Evolutionary conservation across 2,329 filamentous ascomycete species (phyloP).

Genomic region (Talaromyces sp.): DNA sequence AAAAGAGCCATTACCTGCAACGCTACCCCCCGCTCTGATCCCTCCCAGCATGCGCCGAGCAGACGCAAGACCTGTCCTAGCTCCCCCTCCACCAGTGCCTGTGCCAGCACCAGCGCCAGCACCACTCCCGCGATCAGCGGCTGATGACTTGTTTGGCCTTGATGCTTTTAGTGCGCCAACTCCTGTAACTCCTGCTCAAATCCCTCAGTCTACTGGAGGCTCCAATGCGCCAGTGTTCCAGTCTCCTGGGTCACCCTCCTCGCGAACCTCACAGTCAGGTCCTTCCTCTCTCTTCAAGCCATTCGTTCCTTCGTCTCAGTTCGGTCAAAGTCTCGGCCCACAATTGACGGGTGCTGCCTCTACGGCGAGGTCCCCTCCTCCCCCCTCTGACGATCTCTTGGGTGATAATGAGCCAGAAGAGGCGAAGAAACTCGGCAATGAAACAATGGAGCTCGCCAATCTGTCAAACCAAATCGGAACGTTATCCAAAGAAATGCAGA

Average conservation of each 20-base stretch:
- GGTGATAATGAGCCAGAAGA: conserved; percentile 85
- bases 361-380: conserved; percentile 41
- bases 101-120: conserved; percentile 28
- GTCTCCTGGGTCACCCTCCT: conserved; percentile 49
- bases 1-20: conserved; percentile 67
- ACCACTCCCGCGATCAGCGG: conserved; percentile 66
- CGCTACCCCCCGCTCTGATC: conserved; percentile 75
- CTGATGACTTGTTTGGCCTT: conserved; percentile 91
- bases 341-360: conserved; percentile 68
- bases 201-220: conserved; percentile 68
- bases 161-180: conserved; percentile 62
- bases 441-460: conserved; percentile 90
- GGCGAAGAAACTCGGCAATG: conserved; percentile 80
- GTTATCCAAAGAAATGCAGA: conserved; percentile 89
- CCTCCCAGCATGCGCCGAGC: conserved; percentile 76
- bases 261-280: conserved; percentile 34
- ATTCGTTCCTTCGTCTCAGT: conserved; percentile 87
- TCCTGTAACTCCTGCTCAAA: conserved; percentile 58
- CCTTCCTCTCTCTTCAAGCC: conserved; percentile 67
- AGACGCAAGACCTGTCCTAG: conserved; percentile 41
- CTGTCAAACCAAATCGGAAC: conserved; percentile 93
- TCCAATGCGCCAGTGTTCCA: conserved; percentile 57
- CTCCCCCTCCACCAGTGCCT: conserved; percentile 36
- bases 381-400: conserved; percentile 76
- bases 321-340: conserved; percentile 75